Evolutionary conservation across 2,329 filamentous ascomycete genomes (phyloP), one percentile per base, ranked within the genome.

Genomic region (Cytospora piceicola): DNA sequence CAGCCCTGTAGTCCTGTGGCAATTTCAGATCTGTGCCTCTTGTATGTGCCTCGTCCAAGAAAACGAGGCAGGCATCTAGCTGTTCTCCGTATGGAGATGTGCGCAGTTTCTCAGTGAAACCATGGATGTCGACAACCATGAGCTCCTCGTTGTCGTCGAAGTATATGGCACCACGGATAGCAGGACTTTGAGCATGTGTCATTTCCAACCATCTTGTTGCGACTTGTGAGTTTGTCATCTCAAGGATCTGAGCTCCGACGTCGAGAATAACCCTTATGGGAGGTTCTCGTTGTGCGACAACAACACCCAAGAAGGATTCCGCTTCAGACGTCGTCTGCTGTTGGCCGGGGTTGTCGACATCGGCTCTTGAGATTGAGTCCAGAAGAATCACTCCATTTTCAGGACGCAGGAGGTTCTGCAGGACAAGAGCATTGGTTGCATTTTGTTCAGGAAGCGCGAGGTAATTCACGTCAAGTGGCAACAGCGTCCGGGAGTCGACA

Each of bases 21-120:
- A 92, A 74, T 39, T 83, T 84, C 0, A 93, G 72, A 68, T 94
- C 90, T 0, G 84, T 92, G 0, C 91, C 90, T 67, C 90, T 75
- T 0, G 90, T 91, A 67, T 93, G 90, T 0, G 84, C 82, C 65
- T 93, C 86, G 58, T 93, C 90, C 0, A 94, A 78, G 62, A 88
- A 93, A 0, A 93, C 80, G 0, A 91, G 73, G 63, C 90, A 93
- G 0, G 69, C 69, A 6, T 86, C 84, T 0, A 90, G 74, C 7
- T 87, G 82, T 0, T 80, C 77, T 0, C 77, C 75, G 69, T 85
- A 92, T 0, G 88, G 81, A 0, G 90, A 93, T 0, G 78, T 81
- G 4, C 83, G 80, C 0, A 93, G 77, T 0, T 75, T 71, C 46
- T 88, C 83, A 0, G 81, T 69, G 0, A 73, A 72, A 0, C 81